Percentiles rank a stretch among this genome's conserved stretches.
These are phyloP conservation scores for Phoma sp. DNA, from an alignment of 2,329 filamentous ascomycete species.

Conservation along the genomic window DNA sequence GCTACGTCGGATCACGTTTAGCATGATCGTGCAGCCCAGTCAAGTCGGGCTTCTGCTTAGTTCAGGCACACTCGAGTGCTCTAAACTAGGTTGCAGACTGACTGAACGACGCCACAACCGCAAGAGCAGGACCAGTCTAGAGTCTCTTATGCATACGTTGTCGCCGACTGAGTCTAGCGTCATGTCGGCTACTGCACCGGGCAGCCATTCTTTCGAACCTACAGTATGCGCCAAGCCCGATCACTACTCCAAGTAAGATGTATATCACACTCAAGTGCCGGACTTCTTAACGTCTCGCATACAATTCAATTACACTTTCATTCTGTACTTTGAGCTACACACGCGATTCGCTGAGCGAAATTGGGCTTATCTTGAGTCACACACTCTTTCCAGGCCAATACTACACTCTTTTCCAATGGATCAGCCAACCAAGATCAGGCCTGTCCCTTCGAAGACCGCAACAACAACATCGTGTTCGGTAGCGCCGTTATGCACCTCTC, in stretches of 20 bases:
- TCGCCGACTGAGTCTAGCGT: conserved; percentile 26
- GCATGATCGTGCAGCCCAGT: conserved; percentile 22
- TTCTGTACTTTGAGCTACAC: background rate
- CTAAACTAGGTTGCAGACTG: conserved; percentile 22
- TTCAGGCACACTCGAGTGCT: conserved; percentile 22
- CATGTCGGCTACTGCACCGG: conserved; percentile 33
- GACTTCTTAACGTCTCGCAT: conserved; percentile 17
- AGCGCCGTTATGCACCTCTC: background rate
- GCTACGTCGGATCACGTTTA: conserved; percentile 29
- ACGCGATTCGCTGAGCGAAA: background rate
- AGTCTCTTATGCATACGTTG: conserved; percentile 21
- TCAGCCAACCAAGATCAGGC: conserved; percentile 19
- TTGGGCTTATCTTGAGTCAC: background rate
- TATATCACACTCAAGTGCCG: conserved; percentile 37
- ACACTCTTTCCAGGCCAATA: background rate
- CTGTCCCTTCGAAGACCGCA: conserved; percentile 18
- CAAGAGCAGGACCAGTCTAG: conserved; percentile 22
- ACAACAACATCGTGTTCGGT: conserved; percentile 16
- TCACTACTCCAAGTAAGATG: conserved; percentile 21
- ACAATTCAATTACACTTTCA: conserved; percentile 8
- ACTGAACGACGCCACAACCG: conserved; percentile 14
- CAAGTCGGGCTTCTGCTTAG: conserved; percentile 19
- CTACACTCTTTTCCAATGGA: conserved; percentile 25
- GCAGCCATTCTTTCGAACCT: conserved; percentile 31
- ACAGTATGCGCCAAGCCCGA: conserved; percentile 29